A percentile compares a stretch with the other conserved stretches of the same genome.
phyloP scores from a whole-genome alignment of 228 moss, liverwort and hornwort genomes.

The Sphagnum fallax region DNA sequence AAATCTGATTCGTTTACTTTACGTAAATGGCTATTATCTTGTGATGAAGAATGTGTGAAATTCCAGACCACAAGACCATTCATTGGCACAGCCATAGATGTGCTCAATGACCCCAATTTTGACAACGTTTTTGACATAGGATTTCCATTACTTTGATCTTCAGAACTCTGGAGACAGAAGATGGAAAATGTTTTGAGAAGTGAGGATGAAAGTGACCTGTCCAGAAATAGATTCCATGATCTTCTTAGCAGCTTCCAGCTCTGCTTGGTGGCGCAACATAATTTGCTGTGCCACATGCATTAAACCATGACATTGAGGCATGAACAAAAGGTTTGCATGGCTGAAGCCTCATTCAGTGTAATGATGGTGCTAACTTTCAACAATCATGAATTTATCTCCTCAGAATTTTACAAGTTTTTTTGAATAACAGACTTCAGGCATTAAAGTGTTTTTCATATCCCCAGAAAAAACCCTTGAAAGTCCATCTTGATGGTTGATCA shows the following conservation, averaged over 20 bases:
- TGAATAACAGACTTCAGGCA: too few relatives aligned
- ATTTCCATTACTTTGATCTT: background rate
- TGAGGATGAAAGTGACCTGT: background rate
- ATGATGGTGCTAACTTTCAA: background rate
- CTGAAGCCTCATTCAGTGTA: background rate
- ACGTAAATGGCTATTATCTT: too few relatives aligned
- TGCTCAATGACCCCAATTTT: background rate
- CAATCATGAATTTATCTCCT: background rate
- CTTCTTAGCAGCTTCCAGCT: conserved; percentile 20
- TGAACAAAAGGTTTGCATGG: background rate
- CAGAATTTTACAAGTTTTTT: background rate
- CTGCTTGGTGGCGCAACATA: conserved; percentile 14
- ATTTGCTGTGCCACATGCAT: conserved; percentile 6
- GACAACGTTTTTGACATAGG: background rate
- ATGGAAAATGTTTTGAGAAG: background rate
- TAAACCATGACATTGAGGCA: background rate
- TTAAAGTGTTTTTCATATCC: background rate
- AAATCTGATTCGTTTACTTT: too few relatives aligned
- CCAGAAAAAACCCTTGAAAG: background rate
- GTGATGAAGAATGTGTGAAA: too few relatives aligned
- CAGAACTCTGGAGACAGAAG: background rate
- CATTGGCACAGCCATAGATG: background rate
- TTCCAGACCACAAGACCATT: too few relatives aligned
- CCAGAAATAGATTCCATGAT: conserved; percentile 8
- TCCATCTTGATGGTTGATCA: background rate